phyloP scores from a whole-genome alignment of 352 stramenopile genomes.

The Pythium biforme region DNA sequence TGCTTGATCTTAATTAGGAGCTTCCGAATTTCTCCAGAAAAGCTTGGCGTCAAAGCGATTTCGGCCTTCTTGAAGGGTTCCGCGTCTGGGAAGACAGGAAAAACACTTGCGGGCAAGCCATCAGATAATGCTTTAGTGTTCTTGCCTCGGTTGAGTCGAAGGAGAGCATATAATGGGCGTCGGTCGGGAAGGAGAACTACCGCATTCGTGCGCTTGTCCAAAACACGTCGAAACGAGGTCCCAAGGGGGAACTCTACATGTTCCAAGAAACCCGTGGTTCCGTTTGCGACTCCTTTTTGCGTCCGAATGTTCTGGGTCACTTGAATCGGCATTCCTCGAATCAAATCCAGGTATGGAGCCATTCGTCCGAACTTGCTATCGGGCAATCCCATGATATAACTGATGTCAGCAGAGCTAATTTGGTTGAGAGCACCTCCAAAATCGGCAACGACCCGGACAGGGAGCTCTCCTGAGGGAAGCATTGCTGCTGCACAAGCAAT shows the following conservation, averaged over 20 bases:
- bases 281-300: constrained; percentile 10
- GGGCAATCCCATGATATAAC: constrained; percentile 6
- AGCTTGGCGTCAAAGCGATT: neutral
- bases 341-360: constrained; percentile 18
- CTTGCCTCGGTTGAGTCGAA: neutral
- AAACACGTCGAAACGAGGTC: neutral
- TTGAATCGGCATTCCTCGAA: constrained; percentile 19
- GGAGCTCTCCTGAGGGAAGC: neutral
- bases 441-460: constrained; percentile 14
- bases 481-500: neutral
- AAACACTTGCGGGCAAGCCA: neutral
- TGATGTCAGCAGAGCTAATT: constrained; percentile 1
- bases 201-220: neutral
- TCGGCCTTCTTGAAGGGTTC: neutral
- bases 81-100: constrained; percentile 1
- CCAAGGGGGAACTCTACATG: neutral
- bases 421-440: constrained; percentile 20
- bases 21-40: neutral
- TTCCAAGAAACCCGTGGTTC: constrained; percentile 1
- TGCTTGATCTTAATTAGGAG: constrained; percentile 15
- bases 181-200: neutral
- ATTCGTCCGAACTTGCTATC: constrained; percentile 13
- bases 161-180: neutral
- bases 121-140: neutral
- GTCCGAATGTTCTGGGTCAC: constrained; percentile 17